These are phyloP conservation scores for Colletotrichum tanaceti DNA, from an alignment of 2,329 filamentous ascomycete species.

Conservation along the genomic window DNA sequence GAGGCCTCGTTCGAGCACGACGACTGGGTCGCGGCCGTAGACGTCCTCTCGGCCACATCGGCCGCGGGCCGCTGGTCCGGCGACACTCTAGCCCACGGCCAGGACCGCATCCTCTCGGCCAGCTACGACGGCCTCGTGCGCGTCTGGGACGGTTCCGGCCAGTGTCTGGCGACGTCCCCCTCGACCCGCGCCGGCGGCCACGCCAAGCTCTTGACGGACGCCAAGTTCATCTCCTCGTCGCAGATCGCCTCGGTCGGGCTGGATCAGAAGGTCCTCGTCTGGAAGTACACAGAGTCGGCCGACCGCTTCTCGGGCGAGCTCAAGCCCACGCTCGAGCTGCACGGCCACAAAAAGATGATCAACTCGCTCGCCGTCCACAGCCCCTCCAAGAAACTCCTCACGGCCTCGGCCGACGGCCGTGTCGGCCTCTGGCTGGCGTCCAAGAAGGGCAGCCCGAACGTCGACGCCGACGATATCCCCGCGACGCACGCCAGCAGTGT, in stretches of 20 bases:
- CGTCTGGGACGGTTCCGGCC: slow-evolving; percentile 90
- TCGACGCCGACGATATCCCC: slow-evolving; percentile 76
- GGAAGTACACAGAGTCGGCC: slow-evolving; percentile 82
- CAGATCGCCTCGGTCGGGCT: slow-evolving; percentile 86
- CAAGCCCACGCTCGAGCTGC: slow-evolving; percentile 81
- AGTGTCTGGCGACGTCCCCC: slow-evolving; percentile 81
- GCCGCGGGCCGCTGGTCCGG: slow-evolving; percentile 68
- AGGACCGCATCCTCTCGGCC: slow-evolving; percentile 85
- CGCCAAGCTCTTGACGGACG: slow-evolving; percentile 81
- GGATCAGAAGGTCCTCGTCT: slow-evolving; percentile 87
- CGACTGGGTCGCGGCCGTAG: slow-evolving; percentile 93
- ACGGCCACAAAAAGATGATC: slow-evolving; percentile 81
- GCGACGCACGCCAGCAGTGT: slow-evolving; percentile 66
- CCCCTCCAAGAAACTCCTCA: slow-evolving; percentile 81
- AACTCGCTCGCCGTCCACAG: slow-evolving; percentile 80
- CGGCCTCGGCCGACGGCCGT: slow-evolving; percentile 83
- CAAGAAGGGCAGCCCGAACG: slow-evolving; percentile 79
- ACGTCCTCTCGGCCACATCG: slow-evolving; percentile 79
- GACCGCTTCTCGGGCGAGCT: slow-evolving; percentile 71
- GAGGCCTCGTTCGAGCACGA: slow-evolving; percentile 96
- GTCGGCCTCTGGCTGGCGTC: slow-evolving; percentile 91
- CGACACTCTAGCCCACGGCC: slow-evolving; percentile 62
- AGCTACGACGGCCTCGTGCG: slow-evolving; percentile 91
- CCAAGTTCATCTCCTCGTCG: slow-evolving; percentile 81
- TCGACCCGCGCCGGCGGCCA: slow-evolving; percentile 77